phyloP scores from a whole-genome alignment of 2,329 filamentous ascomycete genomes.

The Penicillium sp. region DNA sequence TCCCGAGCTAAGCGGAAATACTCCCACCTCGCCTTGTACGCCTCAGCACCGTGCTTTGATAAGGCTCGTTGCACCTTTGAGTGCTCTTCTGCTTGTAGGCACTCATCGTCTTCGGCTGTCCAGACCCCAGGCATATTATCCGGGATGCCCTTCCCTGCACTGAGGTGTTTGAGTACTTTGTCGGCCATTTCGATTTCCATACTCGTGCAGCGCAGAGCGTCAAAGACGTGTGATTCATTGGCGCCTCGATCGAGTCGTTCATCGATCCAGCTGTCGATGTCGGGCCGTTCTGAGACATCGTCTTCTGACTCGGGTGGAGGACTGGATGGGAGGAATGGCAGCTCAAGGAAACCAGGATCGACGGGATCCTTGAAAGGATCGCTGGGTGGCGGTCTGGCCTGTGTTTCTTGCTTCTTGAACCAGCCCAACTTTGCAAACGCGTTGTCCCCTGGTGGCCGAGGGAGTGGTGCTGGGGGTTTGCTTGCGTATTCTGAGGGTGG shows the following conservation, averaged over 20 bases:
- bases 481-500: background rate
- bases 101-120: conserved; percentile 49
- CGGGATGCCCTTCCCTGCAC: conserved; percentile 39
- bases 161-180: conserved; percentile 35
- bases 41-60: conserved; percentile 48
- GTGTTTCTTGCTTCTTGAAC: conserved; percentile 2
- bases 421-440: conserved; percentile 4
- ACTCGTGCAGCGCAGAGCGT: conserved; percentile 42
- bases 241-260: conserved; percentile 32
- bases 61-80: conserved; percentile 37
- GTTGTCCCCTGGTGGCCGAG: conserved; percentile 6
- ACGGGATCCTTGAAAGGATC: conserved; percentile 10
- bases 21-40: conserved; percentile 38
- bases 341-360: conserved; percentile 28
- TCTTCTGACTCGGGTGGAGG: conserved; percentile 24
- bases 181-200: conserved; percentile 44
- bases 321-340: conserved; percentile 33
- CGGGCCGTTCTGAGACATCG: conserved; percentile 12
- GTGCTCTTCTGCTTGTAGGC: conserved; percentile 35
- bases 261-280: conserved; percentile 45
- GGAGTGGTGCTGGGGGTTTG: background rate
- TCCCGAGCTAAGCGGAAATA: conserved; percentile 36
- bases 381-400: background rate
- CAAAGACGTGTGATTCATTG: conserved; percentile 32
- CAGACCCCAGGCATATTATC: conserved; percentile 48